Base-by-base conservation (phyloP, 139 green algal species). In the Chlamydomonas urium region DNA sequence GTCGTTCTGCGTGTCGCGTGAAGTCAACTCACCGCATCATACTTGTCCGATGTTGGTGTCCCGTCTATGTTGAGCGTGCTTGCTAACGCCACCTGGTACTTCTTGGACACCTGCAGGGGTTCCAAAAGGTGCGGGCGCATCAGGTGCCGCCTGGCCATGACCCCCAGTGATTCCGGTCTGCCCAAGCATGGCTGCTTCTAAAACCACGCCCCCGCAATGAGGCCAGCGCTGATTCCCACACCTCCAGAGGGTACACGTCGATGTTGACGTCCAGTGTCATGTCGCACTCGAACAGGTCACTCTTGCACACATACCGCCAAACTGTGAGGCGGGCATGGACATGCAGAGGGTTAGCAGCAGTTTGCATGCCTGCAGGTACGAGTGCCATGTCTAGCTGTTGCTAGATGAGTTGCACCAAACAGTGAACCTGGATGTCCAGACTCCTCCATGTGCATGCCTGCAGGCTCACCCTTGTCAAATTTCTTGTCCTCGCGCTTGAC, bases 201-300 rank as follows among this genome's bases (percentile, higher is more conserved):
- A n/a, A n/a, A n/a, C n/a, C n/a, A n/a, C n/a, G n/a, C n/a, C n/a
- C n/a, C n/a, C n/a, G n/a, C n/a, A n/a, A n/a, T n/a, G n/a, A n/a
- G n/a, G n/a, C n/a, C n/a, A n/a, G n/a, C n/a, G n/a, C n/a, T n/a
- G n/a, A n/a, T n/a, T n/a, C n/a, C n/a, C n/a, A n/a, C 36, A 90
- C 85, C 48, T 89, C 71, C 19, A 98, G 63, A 31, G 93, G 94
- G 74, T 96, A 98, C 23, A 98, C 77, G 32, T 98, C 92, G 10
- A 88, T 82, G 68, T 98, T 98, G 35, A 98, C 73, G 75, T 98
- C 94, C 17, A 98, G 80, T 1, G 83, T 81, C 26, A 98, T 66
- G 56, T 97, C 90, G 79, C 96, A 96, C 65, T 98, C 93, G 50
- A 92, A 97, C 24, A 98, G 77, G 45, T 97, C 89, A 53, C 82